Evolutionary conservation across 257 asterid genomes (phyloP).

Genomic region (Fraxinus americana): DNA sequence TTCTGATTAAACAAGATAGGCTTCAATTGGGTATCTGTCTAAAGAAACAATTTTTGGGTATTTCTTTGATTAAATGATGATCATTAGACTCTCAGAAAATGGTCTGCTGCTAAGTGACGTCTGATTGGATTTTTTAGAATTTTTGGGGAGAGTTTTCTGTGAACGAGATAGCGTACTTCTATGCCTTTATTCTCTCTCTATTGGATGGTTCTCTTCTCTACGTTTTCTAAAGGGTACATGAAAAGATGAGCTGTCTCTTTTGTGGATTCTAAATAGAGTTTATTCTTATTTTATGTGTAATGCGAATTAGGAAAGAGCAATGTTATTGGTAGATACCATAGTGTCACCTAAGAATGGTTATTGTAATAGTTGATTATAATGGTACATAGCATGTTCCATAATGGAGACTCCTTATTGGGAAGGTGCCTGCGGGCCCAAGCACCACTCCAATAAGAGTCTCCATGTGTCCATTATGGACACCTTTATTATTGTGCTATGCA

Average conservation of each 20-base stretch:
- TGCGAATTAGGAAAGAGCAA: no score
- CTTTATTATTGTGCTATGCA: no score
- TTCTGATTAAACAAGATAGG: constrained; percentile 38
- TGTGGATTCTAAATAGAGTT: not conserved
- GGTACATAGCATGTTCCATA: no score
- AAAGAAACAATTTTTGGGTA: constrained; percentile 37
- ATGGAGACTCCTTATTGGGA: no score
- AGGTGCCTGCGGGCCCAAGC: no score
- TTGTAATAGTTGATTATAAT: no score
- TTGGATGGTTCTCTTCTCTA: constrained; percentile 40
- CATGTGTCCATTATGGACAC: no score
- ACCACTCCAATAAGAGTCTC: no score
- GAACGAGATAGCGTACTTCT: constrained; percentile 41
- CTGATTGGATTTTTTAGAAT: constrained; percentile 38
- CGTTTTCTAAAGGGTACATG: constrained; percentile 39
- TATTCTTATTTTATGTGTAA: no score
- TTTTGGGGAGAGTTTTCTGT: constrained; percentile 26
- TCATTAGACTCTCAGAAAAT: constrained; percentile 32
- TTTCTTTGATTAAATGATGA: constrained; percentile 25
- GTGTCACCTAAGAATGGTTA: no score
- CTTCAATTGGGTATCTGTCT: constrained; percentile 41
- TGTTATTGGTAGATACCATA: no score
- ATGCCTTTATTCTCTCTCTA: constrained; percentile 46
- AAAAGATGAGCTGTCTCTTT: constrained; percentile 58
- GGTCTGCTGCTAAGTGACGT: constrained; percentile 8